A percentile compares a stretch with the other conserved stretches of the same genome.
phyloP scores from a whole-genome alignment of 176 grass and related monocot genomes.

The Tillandsia fasciculata region DNA sequence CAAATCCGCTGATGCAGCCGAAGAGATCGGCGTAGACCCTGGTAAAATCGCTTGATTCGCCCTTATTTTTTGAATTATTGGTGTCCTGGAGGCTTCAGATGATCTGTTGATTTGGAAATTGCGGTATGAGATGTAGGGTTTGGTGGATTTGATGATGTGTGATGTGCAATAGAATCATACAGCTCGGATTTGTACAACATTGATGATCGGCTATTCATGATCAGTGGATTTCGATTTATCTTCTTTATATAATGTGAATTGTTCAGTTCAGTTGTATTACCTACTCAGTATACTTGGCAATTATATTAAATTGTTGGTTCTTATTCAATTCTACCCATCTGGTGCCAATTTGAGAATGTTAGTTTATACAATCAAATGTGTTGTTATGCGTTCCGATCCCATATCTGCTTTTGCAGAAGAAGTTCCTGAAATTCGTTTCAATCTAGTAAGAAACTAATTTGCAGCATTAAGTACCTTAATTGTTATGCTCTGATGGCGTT shows the following conservation, averaged over 20 bases:
- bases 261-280: too few species aligned
- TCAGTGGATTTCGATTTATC: too few species aligned
- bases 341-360: too few species aligned
- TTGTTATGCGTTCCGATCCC: too few species aligned
- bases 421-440: not conserved
- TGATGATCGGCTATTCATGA: too few species aligned
- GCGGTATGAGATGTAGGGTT: not conserved
- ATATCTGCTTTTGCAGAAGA: not conserved
- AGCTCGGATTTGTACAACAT: not conserved
- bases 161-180: not conserved
- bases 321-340: too few species aligned
- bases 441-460: not conserved
- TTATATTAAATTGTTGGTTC: too few species aligned
- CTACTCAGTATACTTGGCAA: too few species aligned
- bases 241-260: too few species aligned
- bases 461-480: not conserved
- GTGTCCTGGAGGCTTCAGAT: not conserved
- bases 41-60: not conserved
- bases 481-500: not conserved
- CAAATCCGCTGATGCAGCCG: not conserved
- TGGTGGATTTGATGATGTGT: not conserved
- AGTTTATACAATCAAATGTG: too few species aligned
- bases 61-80: not conserved
- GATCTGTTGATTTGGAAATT: not conserved
- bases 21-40: not conserved